A percentile compares a stretch with the other conserved stretches of the same genome.
These are phyloP conservation scores for Millerago galiae DNA, from an alignment of 805 yeast species.

Conservation along the genomic window DNA sequence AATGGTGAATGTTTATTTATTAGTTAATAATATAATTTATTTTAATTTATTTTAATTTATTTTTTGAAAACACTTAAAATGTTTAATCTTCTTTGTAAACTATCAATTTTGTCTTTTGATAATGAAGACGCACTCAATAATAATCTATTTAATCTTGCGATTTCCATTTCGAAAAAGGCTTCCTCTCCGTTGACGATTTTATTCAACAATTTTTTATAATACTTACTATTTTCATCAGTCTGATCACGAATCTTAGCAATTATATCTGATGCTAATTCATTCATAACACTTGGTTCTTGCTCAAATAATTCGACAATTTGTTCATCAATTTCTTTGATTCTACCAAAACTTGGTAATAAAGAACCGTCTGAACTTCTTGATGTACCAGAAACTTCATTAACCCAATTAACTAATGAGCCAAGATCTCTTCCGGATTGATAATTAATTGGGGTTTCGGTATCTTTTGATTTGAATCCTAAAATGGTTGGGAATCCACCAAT, in stretches of 20 bases:
- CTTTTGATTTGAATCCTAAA: conserved; percentile 35
- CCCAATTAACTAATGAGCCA: conserved; percentile 47
- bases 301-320: conserved; percentile 23
- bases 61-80: conserved; percentile 24
- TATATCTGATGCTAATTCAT: conserved; percentile 26
- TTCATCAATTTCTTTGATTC: conserved; percentile 13
- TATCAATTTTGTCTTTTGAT: conserved; percentile 37
- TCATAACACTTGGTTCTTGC: conserved; percentile 16
- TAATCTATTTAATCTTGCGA: conserved; percentile 36
- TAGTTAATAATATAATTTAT: no score
- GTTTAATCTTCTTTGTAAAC: conserved; percentile 44
- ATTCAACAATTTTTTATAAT: conserved; percentile 43
- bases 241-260: conserved; percentile 16
- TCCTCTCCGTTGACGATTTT: conserved; percentile 39
- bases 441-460: conserved; percentile 24
- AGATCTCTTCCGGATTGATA: conserved; percentile 36
- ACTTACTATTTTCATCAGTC: conserved; percentile 26
- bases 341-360: conserved; percentile 25
- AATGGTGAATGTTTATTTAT: conserved; percentile 33
- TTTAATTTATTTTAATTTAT: neutral
- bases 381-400: conserved; percentile 35
- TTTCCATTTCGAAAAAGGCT: conserved; percentile 36
- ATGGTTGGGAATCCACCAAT: conserved; percentile 47
- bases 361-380: conserved; percentile 32
- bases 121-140: conserved; percentile 30